These are phyloP conservation scores for Podila epigama DNA, from an alignment of 192 early-diverging fungal genomes.

Conservation along the genomic window DNA sequence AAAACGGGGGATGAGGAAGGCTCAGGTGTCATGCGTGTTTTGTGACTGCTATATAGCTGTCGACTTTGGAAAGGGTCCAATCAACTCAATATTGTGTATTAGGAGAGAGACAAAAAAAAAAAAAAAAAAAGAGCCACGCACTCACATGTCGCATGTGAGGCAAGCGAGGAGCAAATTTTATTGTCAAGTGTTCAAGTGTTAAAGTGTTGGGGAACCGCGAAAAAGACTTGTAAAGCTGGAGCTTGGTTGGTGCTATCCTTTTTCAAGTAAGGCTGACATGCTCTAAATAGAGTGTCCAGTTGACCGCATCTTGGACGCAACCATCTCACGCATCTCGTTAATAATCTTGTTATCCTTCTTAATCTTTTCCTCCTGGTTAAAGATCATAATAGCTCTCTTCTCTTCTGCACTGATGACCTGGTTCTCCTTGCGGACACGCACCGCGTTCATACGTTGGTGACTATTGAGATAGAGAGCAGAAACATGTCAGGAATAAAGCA, in stretches of 20 bases:
- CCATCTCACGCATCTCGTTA: slow-evolving; percentile 88
- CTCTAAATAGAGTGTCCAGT: slow-evolving; percentile 34
- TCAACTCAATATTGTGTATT: too few relatives aligned
- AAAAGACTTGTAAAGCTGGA: too few relatives aligned
- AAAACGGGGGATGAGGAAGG: too few relatives aligned
- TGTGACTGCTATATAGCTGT: not conserved
- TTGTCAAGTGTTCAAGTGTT: not conserved
- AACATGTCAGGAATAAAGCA: not conserved
- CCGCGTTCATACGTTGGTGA: slow-evolving; percentile 94
- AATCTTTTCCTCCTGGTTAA: slow-evolving; percentile 88
- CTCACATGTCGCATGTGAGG: too few relatives aligned
- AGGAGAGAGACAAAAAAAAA: not conserved
- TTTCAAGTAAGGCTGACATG: too few relatives aligned
- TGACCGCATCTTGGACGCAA: slow-evolving; percentile 63
- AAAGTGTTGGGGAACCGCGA: not conserved
- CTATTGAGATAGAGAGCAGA: slow-evolving; percentile 20
- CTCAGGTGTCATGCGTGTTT: too few relatives aligned
- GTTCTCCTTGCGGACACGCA: slow-evolving; percentile 95
- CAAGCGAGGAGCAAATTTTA: too few relatives aligned
- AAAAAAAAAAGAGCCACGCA: not conserved
- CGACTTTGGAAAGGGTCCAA: not conserved
- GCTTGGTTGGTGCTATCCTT: not conserved
- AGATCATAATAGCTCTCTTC: slow-evolving; percentile 83
- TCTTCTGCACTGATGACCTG: slow-evolving; percentile 97
- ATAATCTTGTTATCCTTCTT: slow-evolving; percentile 94